These are phyloP conservation scores for Solanum virginianum DNA, from an alignment of 257 asterid species.

Conservation along the genomic window DNA sequence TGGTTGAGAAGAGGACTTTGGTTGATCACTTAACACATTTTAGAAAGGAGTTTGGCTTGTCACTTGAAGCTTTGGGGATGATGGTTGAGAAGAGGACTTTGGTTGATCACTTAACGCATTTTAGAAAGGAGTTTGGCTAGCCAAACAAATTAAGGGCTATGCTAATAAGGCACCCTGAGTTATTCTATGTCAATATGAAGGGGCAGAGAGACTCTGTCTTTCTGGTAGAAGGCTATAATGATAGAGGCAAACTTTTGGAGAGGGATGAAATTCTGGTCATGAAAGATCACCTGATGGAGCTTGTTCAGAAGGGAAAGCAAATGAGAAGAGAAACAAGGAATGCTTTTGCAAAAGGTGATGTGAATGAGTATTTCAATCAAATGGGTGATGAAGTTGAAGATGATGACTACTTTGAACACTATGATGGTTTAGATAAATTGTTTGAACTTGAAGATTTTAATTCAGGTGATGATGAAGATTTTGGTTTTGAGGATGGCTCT, in stretches of 20 bases:
- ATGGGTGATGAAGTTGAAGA: constrained; percentile 31
- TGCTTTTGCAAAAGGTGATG: constrained; percentile 5
- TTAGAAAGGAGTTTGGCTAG: constrained; percentile 79
- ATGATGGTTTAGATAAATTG: constrained; percentile 55
- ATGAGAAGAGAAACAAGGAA: constrained; percentile 52
- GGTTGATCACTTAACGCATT: constrained; percentile 91
- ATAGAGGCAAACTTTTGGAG: no score
- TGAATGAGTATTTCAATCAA: not conserved
- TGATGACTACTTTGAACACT: not conserved
- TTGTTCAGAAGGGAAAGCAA: constrained; percentile 64
- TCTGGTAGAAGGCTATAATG: constrained; percentile 78
- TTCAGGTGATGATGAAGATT: constrained; percentile 18
- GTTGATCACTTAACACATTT: constrained; percentile 93
- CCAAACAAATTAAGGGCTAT: constrained; percentile 77
- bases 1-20: constrained; percentile 81
- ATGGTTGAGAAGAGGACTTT: constrained; percentile 83
- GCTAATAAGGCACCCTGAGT: constrained; percentile 92
- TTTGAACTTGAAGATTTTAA: constrained; percentile 38
- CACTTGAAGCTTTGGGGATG: constrained; percentile 80
- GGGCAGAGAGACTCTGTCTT: constrained; percentile 86
- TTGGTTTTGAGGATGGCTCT: constrained; percentile 18
- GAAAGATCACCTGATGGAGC: constrained; percentile 46
- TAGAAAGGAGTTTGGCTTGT: constrained; percentile 82
- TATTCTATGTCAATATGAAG: constrained; percentile 81
- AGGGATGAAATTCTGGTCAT: constrained; percentile 46